Evolutionary conservation across 2,329 filamentous ascomycete genomes (phyloP), one percentile per base, ranked within the genome.

Genomic region (Teratosphaeria gauchensis): DNA sequence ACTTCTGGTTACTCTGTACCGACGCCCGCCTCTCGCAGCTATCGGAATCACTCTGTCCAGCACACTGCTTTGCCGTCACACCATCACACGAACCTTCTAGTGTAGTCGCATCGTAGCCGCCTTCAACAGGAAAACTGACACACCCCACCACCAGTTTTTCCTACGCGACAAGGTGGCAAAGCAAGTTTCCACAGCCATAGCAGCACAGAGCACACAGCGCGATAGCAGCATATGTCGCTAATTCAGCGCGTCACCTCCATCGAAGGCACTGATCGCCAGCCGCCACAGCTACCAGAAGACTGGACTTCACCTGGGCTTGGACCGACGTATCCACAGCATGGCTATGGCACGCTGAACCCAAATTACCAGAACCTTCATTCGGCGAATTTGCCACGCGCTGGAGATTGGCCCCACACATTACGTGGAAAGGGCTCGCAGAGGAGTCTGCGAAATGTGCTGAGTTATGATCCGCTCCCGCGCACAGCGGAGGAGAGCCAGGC

Each of bases 231-330:
- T 58, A 81, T 81, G 78, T 81, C 79, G 66, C 71, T 81, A 56
- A 72, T 78, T 59, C 78, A 80, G 67, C 78, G 80, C 68, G 78
- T 81, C 58, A 77, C 77, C 54, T 72, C 74, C 56, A 73, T 78
- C 65, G 78, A 80, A 66, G 78, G 78, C 62, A 71, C 71, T 53
- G 78, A 81, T 65, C 72, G 76, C 59, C 75, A 78, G 52, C 66
- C 65, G 8, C 69, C 68, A 21, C 48, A 59, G 21, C 53, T 61
- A 24, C 55, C 60, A 12, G 33, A 63, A 62, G 56, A 66, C 7
- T 63, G 61, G 61, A 32, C 62, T 52, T 48, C 58, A 31, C 54
- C 62, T 16, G 30, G 4, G 2, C 57, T 59, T 14, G 54, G 53
- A 8, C 59, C 56, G 54, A 35, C 52, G 32, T 53, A 53, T 32